phyloP scores from a whole-genome alignment of 306 rosid species.

The Boehmeria nivea region DNA sequence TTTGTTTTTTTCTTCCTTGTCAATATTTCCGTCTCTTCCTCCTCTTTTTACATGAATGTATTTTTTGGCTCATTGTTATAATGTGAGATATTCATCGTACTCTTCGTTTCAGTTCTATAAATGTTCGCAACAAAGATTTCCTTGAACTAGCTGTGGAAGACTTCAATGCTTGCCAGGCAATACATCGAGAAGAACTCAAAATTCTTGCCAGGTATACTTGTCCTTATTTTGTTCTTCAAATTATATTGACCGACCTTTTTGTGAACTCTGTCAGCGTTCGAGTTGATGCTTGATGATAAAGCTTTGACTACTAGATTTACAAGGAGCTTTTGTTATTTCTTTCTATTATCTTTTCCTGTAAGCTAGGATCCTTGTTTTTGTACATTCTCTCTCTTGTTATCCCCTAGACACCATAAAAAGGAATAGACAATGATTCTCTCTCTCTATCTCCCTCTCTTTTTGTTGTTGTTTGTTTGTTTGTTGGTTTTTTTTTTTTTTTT shows the following conservation, averaged over 20 bases:
- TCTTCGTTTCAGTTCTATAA: constrained; percentile 41
- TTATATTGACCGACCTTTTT: too few relatives aligned
- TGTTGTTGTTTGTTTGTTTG: not conserved
- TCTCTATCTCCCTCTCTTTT: not conserved
- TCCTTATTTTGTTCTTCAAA: too few relatives aligned
- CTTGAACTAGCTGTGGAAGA: constrained; percentile 70
- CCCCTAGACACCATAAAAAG: too few relatives aligned
- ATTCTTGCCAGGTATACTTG: constrained; percentile 52
- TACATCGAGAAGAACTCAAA: constrained; percentile 53
- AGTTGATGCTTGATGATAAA: too few relatives aligned
- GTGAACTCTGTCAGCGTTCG: too few relatives aligned
- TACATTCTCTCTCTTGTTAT: too few relatives aligned
- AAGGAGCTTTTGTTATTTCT: too few relatives aligned
- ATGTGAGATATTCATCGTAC: not conserved
- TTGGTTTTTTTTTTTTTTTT: not conserved
- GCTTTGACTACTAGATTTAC: too few relatives aligned
- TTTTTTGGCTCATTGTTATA: not conserved
- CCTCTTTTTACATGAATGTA: not conserved
- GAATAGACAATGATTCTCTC: too few relatives aligned
- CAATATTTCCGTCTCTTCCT: constrained; percentile 6
- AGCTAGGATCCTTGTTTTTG: too few relatives aligned
- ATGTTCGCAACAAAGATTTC: constrained; percentile 54
- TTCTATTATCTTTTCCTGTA: too few relatives aligned
- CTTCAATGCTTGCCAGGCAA: constrained; percentile 65
- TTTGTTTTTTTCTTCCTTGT: too few relatives aligned